Evolutionary conservation across 306 rosid genomes (phyloP), one percentile per base, ranked within the genome.

Genomic region (Purshia tridentata): DNA sequence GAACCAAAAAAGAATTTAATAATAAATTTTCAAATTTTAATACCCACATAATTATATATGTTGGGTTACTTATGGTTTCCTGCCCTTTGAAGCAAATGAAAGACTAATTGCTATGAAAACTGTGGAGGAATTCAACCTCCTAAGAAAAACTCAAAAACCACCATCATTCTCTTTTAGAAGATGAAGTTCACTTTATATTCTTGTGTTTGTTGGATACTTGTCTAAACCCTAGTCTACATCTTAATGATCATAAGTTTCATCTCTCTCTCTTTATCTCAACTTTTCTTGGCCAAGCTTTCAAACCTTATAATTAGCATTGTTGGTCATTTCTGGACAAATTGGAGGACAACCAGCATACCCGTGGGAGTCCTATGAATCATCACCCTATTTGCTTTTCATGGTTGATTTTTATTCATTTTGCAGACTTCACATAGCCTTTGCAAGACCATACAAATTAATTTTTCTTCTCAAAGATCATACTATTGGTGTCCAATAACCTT

Each of bases 261-360:
- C 52, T 78, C 50, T 67, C 66, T 37, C 29, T 29, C 53, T 22
- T 67, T 75, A 22, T 67, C 71, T 53, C 78, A 49, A 46, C 83
- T 78, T 82, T 73, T 72, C 76, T 48, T 52, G 64, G 65, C 68
- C 54, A 68, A 78, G 76, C 76, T 81, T 86, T 86, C 87, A 88
- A 90, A 81, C 82, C 77, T 71, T 79, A 88, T 88, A 79, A 90
- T 90, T 83, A 77, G 74, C 71, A 75, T 74, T 81, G 84, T 84
- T 73, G 86, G 72, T 71, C 41, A 77, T 82, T 85, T 78, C 14
- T 82, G 75, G 77, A 78, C 89, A 87, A 73, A 78, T 45, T 82
- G 85, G 89, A 90, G 84, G 91, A 88, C 92, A 84, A 65, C 91
- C 85, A 70, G 80, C 71, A 77, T 69, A 67, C 81, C 85, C 96